phyloP scores from a whole-genome alignment of 139 green algal species.

The Gonium pectorale region DNA sequence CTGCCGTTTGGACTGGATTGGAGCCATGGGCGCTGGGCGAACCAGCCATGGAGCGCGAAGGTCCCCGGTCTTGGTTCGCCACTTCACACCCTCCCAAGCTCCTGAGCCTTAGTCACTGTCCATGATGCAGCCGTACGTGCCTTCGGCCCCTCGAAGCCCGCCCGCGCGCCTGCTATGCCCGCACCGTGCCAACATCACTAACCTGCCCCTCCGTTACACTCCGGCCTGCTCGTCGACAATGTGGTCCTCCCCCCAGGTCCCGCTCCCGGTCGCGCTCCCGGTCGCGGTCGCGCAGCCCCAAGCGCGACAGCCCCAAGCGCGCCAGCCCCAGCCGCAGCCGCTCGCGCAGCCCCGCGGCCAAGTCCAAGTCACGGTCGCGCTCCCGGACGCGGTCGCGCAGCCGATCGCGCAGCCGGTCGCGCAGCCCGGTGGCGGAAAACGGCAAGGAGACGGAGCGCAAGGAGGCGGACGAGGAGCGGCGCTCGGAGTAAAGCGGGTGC shows the following conservation, averaged over 20 bases:
- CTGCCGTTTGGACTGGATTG: too few species aligned
- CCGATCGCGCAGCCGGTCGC: not conserved
- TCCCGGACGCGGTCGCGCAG: not conserved
- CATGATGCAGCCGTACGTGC: too few species aligned
- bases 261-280: constrained; percentile 9
- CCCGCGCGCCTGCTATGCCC: too few species aligned
- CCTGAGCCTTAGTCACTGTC: too few species aligned
- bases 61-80: too few species aligned
- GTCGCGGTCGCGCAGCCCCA: constrained; percentile 4
- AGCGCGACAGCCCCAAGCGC: constrained; percentile 27
- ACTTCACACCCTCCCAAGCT: too few species aligned
- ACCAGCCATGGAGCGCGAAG: too few species aligned
- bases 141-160: too few species aligned
- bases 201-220: too few species aligned
- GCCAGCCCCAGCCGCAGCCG: constrained; percentile 29
- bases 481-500: constrained; percentile 23
- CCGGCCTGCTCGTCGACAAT: not conserved
- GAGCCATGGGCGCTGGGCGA: too few species aligned
- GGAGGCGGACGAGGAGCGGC: constrained; percentile 1
- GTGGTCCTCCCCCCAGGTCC: not conserved
- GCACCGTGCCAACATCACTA: too few species aligned
- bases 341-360: constrained; percentile 18
- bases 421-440: constrained; percentile 18
- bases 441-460: constrained; percentile 27
- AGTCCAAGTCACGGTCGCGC: constrained; percentile 9